Evolutionary conservation across 2,329 filamentous ascomycete species (phyloP).

Genomic region (Stemphylium lycopersici): DNA sequence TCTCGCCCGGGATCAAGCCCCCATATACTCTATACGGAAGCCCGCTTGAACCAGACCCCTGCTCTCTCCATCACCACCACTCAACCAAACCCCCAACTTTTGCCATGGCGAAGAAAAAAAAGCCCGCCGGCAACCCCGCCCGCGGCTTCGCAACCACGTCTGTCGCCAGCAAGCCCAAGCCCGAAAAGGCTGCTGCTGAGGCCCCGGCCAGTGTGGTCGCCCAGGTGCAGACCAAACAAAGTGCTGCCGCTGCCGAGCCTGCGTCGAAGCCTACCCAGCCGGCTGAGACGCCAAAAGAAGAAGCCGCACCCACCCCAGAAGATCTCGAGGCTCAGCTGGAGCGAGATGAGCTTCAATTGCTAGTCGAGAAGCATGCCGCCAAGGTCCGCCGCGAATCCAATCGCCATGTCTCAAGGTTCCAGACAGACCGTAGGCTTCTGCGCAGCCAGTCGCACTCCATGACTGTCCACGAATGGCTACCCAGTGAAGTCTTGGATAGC

Average conservation of each 20-base stretch:
- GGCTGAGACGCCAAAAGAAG: slow-evolving; percentile 27
- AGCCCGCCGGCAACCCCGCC: slow-evolving; percentile 83
- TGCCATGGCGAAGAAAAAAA: slow-evolving; percentile 90
- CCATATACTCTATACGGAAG: slow-evolving; percentile 44
- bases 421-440: slow-evolving; percentile 84
- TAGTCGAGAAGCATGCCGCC: slow-evolving; percentile 81
- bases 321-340: slow-evolving; percentile 90
- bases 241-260: slow-evolving; percentile 11
- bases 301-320: slow-evolving; percentile 71
- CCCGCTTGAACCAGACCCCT: slow-evolving; percentile 24
- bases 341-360: slow-evolving; percentile 83
- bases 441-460: slow-evolving; percentile 77
- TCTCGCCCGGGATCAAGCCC: slow-evolving; percentile 44
- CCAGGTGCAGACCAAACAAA: slow-evolving; percentile 22
- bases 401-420: slow-evolving; percentile 76
- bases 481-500: slow-evolving; percentile 76
- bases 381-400: slow-evolving; percentile 81
- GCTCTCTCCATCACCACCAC: not conserved
- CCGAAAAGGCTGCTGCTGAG: slow-evolving; percentile 32
- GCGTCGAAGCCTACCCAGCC: slow-evolving; percentile 5
- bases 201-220: slow-evolving; percentile 13
- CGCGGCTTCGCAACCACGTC: slow-evolving; percentile 95
- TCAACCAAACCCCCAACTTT: not conserved
- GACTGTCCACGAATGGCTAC: slow-evolving; percentile 78
- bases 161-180: slow-evolving; percentile 79